Base-by-base conservation (phyloP, 2,329 filamentous ascomycete species). In the Eurotiales sp. region DNA sequence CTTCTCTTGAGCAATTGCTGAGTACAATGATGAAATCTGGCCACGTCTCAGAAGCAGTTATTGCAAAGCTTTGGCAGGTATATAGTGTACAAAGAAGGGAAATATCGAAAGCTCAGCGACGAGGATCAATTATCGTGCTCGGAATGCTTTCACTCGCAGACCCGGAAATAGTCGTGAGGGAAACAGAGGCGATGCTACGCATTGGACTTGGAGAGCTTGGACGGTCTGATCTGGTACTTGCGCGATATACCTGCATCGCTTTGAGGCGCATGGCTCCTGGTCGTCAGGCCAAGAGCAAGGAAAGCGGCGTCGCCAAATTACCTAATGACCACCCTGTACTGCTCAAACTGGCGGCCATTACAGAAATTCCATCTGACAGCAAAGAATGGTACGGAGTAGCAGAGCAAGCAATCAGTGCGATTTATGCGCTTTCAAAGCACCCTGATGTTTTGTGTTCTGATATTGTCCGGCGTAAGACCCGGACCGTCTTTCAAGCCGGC, bases 1-100 rank as follows among this genome's bases (percentile, higher is more conserved):
- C 93, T 0, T 97, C 90, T 42, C 78, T 99, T 8, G 93, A 99
- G 70, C 93, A 99, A 70, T 78, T 99, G 3, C 78, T 99, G 6
- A 90, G 88, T 56, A 97, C 90, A 0, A 99, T 99, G 93, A 96
- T 96, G 89, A 95, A 91, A 71, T 85, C 86, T 32, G 89, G 90
- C 12, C 81, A 91, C 67, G 85, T 99, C 56, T 86, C 88, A 1
- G 90, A 95, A 17, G 76, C 87, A 1, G 92, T 99, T 45, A 81
- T 97, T 44, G 81, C 87, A 47, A 99, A 97, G 74, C 77, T 99
- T 5, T 99, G 95, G 93, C 90, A 96, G 64, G 91, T 99, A 3
- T 99, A 99, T 64, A 90, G 92, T 34, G 86, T 96, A 40, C 91
- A 96, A 64, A 93, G 86, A 73, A 85, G 88, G 55, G 91, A 96